A percentile compares a stretch with the other conserved stretches of the same genome.
These are phyloP conservation scores for Diplodia intermedia DNA, from an alignment of 2,329 filamentous ascomycete species.

Conservation along the genomic window DNA sequence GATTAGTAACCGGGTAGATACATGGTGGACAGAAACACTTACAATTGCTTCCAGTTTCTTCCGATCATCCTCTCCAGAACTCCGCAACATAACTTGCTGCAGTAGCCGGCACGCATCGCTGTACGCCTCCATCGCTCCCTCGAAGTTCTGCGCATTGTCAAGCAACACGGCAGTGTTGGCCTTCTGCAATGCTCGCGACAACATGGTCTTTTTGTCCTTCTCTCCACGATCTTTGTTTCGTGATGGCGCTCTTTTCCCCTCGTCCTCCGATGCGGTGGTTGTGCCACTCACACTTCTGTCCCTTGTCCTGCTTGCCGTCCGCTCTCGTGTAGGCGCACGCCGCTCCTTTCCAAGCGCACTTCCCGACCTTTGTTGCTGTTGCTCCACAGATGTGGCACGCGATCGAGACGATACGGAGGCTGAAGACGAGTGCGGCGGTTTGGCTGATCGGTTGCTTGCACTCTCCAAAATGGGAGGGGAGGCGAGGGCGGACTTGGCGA, in stretches of 20 bases:
- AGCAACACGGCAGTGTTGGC: constrained; percentile 94
- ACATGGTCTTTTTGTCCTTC: constrained; percentile 82
- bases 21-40: constrained; percentile 53
- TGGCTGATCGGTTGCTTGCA: constrained; percentile 5
- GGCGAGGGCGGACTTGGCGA: constrained; percentile 44
- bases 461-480: constrained; percentile 43
- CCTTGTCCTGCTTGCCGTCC: constrained; percentile 3
- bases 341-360: constrained; percentile 25
- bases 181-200: constrained; percentile 93
- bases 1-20: background rate
- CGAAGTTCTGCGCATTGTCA: constrained; percentile 94
- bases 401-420: constrained; percentile 23
- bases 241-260: constrained; percentile 36
- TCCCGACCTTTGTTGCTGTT: constrained; percentile 19
- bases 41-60: constrained; percentile 93
- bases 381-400: constrained; percentile 18
- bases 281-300: constrained; percentile 32
- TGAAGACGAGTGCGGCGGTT: constrained; percentile 20
- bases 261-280: constrained; percentile 30
- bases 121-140: constrained; percentile 89
- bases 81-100: constrained; percentile 85
- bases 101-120: constrained; percentile 87
- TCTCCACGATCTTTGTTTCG: constrained; percentile 54
- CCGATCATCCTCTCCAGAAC: constrained; percentile 83
- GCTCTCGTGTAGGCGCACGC: constrained; percentile 10